Evolutionary conservation across 2,329 filamentous ascomycete genomes (phyloP), one percentile per base, ranked within the genome.

Genomic region (Aureobasidium vineae): DNA sequence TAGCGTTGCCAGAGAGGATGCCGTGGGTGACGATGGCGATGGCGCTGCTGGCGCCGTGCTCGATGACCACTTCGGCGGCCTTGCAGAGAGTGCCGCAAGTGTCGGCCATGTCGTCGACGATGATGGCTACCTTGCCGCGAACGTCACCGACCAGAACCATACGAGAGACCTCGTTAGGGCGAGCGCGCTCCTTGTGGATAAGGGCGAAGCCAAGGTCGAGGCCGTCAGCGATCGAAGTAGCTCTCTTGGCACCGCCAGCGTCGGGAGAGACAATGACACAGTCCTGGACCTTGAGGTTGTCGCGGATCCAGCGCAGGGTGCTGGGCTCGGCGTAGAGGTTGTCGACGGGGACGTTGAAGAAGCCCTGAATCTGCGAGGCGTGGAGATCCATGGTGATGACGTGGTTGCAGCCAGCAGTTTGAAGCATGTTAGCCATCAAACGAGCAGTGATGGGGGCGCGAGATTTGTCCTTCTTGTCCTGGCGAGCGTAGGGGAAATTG

Each of bases 131-230:
- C 81, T 95, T 95, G 80, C 91, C 90, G 71, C 88, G 85, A 54
- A 98, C 95, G 71, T 96, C 92, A 71, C 95, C 95, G 60, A 98
- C 94, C n/a, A 99, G 88, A 0, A 92, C 91, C 92, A 97, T 96
- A 73, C 91, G 89, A 11, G 90, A 92, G 68, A 97, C 92, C 75
- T 96, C 92, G 74, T 96, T 96, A 13, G 88, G 88, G n/a, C 91
- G 87, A 6, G 92, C 90, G 67, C 93, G 90, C 80, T 97, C 94
- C 82, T 98, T 97, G 85, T 97, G 93, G 72, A 98, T 98, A 65
- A 98, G 86, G 10, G 94, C 94, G 77, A 98, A 97, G 68, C 88
- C 89, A 56, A 93, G 87, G 75, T 97, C 92, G 68, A 98, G 85
- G 57, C 91, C 89, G 78, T 97, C 94, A 66, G 94, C 94, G 70